phyloP scores from a whole-genome alignment of 2,329 filamentous ascomycete genomes.

The Exserohilum rostratum region DNA sequence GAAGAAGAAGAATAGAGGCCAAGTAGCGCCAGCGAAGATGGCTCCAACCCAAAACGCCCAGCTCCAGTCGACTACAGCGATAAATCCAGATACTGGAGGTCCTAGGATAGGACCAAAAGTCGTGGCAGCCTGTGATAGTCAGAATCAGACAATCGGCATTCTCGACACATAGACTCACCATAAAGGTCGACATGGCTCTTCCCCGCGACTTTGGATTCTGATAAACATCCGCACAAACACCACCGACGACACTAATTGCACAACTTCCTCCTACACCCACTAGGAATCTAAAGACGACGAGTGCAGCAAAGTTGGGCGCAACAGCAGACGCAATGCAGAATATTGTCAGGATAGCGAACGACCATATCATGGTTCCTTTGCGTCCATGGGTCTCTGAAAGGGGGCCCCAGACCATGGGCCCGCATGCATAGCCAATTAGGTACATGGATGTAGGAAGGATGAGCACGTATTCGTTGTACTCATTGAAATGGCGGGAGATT shows the following conservation, averaged over 20 bases:
- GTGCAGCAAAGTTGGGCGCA: slow-evolving; percentile 51
- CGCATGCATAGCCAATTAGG: slow-evolving; percentile 55
- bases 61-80: slow-evolving; percentile 67
- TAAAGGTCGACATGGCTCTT: slow-evolving; percentile 41
- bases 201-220: slow-evolving; percentile 54
- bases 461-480: slow-evolving; percentile 54
- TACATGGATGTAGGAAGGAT: slow-evolving; percentile 59
- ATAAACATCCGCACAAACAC: slow-evolving; percentile 71
- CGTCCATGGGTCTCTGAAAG: slow-evolving; percentile 54
- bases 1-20: slow-evolving; percentile 66
- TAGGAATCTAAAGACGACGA: slow-evolving; percentile 54
- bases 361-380: slow-evolving; percentile 56
- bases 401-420: slow-evolving; percentile 54
- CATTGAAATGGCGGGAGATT: slow-evolving; percentile 63
- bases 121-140: slow-evolving; percentile 63
- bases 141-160: neutral
- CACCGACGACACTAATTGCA: slow-evolving; percentile 64
- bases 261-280: slow-evolving; percentile 53
- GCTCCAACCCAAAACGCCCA: slow-evolving; percentile 75
- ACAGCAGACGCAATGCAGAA: slow-evolving; percentile 55
- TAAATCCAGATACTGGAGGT: slow-evolving; percentile 69
- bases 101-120: slow-evolving; percentile 70
- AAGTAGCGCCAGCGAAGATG: slow-evolving; percentile 68
- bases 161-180: slow-evolving; percentile 21
- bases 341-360: slow-evolving; percentile 56